Conservation (phyloP, 1,284 basidiomycete genomes). For the Bjerkandera adusta region DNA sequence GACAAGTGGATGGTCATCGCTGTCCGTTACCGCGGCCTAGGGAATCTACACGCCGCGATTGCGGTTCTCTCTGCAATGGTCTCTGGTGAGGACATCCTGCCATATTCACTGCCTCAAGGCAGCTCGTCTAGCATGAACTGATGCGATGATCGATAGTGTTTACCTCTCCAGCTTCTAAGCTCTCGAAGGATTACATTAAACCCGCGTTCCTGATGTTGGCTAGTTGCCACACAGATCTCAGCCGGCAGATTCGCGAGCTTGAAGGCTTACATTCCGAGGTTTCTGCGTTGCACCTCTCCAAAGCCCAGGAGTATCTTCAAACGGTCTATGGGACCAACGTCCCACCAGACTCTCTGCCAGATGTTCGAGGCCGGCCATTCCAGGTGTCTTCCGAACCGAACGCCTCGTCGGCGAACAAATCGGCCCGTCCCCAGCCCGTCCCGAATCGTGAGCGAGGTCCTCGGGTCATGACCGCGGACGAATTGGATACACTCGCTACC, state of each 20-base stretch:
- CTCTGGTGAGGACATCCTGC: slow-evolving; percentile 35
- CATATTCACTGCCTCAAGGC: background rate
- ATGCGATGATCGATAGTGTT: slow-evolving; percentile 35
- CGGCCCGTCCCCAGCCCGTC: background rate
- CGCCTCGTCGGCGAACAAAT: background rate
- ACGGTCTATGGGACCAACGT: slow-evolving; percentile 43
- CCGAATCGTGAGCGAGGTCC: background rate
- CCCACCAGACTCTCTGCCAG: background rate
- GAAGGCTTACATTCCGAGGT: slow-evolving; percentile 22
- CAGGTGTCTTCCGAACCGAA: background rate
- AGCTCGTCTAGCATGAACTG: background rate
- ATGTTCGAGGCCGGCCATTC: background rate
- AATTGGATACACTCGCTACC: slow-evolving; percentile 16
- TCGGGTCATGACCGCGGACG: background rate
- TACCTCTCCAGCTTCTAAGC: slow-evolving; percentile 29
- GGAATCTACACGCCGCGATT: slow-evolving; percentile 44
- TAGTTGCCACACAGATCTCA: slow-evolving; percentile 51
- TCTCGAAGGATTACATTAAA: slow-evolving; percentile 38
- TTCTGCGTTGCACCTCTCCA: slow-evolving; percentile 34
- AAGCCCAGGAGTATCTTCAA: slow-evolving; percentile 45
- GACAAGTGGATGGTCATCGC: slow-evolving; percentile 56
- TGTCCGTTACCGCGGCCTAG: slow-evolving; percentile 47
- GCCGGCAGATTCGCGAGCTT: slow-evolving; percentile 18
- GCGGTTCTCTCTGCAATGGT: slow-evolving; percentile 45
- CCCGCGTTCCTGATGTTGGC: slow-evolving; percentile 52